Evolutionary conservation across 1,284 basidiomycete species (phyloP).

Genomic region (Dichomitus squalens): DNA sequence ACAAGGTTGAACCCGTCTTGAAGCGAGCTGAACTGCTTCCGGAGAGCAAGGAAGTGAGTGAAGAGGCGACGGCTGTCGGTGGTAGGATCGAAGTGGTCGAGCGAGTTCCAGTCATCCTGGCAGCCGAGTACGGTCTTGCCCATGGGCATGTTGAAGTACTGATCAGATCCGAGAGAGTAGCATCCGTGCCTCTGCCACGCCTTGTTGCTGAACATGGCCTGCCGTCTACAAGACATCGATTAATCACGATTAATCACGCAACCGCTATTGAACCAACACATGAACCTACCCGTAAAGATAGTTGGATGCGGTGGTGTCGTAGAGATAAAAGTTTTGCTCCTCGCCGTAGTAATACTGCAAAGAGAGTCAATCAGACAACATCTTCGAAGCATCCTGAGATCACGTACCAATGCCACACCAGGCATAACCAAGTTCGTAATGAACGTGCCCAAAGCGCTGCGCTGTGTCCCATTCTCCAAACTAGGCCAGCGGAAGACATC

Average conservation of each 20-base stretch:
- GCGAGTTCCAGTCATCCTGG: conserved; percentile 83
- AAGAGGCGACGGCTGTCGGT: conserved; percentile 74
- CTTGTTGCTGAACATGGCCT: conserved; percentile 81
- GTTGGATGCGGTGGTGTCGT: conserved; percentile 82
- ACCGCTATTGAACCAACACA: neutral
- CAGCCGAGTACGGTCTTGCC: conserved; percentile 80
- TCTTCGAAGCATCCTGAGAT: neutral
- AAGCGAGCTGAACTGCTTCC: conserved; percentile 67
- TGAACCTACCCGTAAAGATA: conserved; percentile 79
- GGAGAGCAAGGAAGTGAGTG: conserved; percentile 72
- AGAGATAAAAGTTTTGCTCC: conserved; percentile 85
- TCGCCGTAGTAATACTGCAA: conserved; percentile 81
- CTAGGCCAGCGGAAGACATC: conserved; percentile 93
- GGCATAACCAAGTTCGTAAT: conserved; percentile 83
- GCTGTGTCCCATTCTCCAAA: conserved; percentile 79
- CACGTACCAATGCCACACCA: conserved; percentile 74
- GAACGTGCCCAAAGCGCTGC: conserved; percentile 75
- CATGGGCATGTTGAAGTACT: conserved; percentile 90
- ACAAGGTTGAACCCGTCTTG: conserved; percentile 86
- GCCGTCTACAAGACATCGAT: conserved; percentile 62
- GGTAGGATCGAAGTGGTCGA: conserved; percentile 93
- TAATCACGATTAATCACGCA: neutral
- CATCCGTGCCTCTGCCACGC: conserved; percentile 94
- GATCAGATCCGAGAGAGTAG: conserved; percentile 84
- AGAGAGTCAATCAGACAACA: conserved; percentile 5